Evolutionary conservation across 2,329 filamentous ascomycete genomes (phyloP), one percentile per base, ranked within the genome.

Genomic region (Trichoderma sp.): DNA sequence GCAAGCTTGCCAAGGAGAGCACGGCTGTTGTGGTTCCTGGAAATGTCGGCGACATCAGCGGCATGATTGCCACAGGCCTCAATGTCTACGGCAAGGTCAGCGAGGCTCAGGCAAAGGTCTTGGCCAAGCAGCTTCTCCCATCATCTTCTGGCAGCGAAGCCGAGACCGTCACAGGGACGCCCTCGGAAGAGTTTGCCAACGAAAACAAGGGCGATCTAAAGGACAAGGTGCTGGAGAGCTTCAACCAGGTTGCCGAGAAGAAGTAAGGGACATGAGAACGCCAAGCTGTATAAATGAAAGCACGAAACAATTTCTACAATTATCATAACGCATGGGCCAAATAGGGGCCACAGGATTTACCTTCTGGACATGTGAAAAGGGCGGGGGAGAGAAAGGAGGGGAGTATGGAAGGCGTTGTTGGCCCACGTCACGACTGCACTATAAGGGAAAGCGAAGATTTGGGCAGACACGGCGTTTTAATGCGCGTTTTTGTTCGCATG

Each of bases 61-160:
- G 94, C 79, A 98, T 99, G 95, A 98, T 99, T 83, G 95, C 97
- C 53, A 97, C 94, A 21, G 97, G 95, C 2, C 92, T 99, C 88
- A 93, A 95, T 73, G 95, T 99, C 21, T 99, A 98, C 83, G 95
- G 96, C 76, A 98, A 97, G 84, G 94, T 99, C 62, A 95, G 91
- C 79, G 91, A 96, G 81, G 91, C 92, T 1, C 95, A 98, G 85
- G 90, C 91, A 31, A 93, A 90, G 82, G 87, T 88, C 12, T 88
- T 94, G 84, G 90, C 91, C 6, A 88, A 88, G 78, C 87, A 88
- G 80, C 75, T 86, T 2, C 81, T 89, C 24, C 84, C 83, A 77
- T 77, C 35, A 75, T 75, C 53, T 77, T 79, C 59, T 66, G 41
- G 16, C 24, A 76, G 74, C 77, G 74, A 38, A 66, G 53, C 60